Evolutionary conservation across 2,329 filamentous ascomycete genomes (phyloP), one percentile per base, ranked within the genome.

Genomic region (Curvularia eragrostidis): DNA sequence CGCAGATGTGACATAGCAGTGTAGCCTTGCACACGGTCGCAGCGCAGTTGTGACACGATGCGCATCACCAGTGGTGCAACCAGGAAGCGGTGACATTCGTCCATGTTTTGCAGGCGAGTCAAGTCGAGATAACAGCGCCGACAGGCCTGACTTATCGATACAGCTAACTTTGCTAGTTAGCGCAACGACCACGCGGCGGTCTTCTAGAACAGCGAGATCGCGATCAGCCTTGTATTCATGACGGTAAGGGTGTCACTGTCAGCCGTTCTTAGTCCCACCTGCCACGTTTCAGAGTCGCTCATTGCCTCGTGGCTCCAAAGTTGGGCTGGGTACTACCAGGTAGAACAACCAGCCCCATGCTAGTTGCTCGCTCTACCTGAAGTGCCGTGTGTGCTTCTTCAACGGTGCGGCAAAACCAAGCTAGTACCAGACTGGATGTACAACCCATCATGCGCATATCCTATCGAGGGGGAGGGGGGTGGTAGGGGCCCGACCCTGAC

Each of bases 371-470:
- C 24, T 7, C 24, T 26, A 26, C 24, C 24, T 7, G 24, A 26
- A 7, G 3, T 4, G 24, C 24, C 32, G 10, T 36, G 10, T 36
- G 32, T 36, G 32, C 15, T n/a, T 6, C 13, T 12, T 21, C 39
- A 42, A 21, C 10, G 23, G 7, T 15, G 39, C 39, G 39, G 19
- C 4, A 42, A 24, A 24, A 56, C 26, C 24, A 48, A 56, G 54
- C 54, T 48, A 53, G 47, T 36, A 50, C 54, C 36, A 48, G 42
- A 24, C 43, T 48, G 54, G 51, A 24, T 34, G 41, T 52, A 48
- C 48, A 56, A 52, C 34, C 26, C 49, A 56, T 56, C 46, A 58
- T 50, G 51, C 34, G 47, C 56, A 48, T 59, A 32, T 51, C 38
- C 56, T 26, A 47, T 32, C 24, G 38, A 2, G 2, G 10, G 19